Evolutionary conservation across 2,329 filamentous ascomycete genomes (phyloP).

Genomic region (Sclerotinia trifoliorum): DNA sequence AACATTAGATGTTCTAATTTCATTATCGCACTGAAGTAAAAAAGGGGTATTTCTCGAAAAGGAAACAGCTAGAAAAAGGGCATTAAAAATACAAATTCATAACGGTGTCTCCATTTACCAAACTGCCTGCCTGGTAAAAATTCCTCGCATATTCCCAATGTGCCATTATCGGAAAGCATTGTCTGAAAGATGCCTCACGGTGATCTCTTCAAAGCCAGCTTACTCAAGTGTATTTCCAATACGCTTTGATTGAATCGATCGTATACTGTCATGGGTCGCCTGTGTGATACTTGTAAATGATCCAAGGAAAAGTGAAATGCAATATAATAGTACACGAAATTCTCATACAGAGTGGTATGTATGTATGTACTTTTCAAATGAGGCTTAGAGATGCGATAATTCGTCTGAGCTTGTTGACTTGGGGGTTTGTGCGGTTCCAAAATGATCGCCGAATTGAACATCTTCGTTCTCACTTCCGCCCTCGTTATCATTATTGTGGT

Average conservation of each 20-base stretch:
- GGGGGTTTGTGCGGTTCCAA: background rate
- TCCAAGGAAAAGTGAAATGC: background rate
- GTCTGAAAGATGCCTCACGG: background rate
- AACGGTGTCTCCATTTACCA: background rate
- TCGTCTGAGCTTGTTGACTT: slow-evolving; percentile 9
- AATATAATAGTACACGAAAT: background rate
- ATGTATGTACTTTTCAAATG: background rate
- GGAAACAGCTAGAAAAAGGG: too few relatives aligned
- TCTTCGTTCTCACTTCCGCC: background rate
- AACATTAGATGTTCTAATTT: background rate
- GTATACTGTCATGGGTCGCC: background rate
- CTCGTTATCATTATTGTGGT: background rate
- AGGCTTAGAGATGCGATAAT: background rate
- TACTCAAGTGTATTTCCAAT: background rate
- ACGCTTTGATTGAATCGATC: background rate
- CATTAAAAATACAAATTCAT: background rate
- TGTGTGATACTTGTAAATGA: background rate
- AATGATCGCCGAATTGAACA: background rate
- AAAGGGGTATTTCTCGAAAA: slow-evolving; percentile 1
- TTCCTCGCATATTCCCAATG: background rate
- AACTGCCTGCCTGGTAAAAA: background rate
- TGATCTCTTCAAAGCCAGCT: background rate
- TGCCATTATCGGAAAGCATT: background rate
- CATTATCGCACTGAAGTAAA: background rate
- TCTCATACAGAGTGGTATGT: background rate